phyloP scores from a whole-genome alignment of 306 rosid species.

The Trichosanthes truncata region DNA sequence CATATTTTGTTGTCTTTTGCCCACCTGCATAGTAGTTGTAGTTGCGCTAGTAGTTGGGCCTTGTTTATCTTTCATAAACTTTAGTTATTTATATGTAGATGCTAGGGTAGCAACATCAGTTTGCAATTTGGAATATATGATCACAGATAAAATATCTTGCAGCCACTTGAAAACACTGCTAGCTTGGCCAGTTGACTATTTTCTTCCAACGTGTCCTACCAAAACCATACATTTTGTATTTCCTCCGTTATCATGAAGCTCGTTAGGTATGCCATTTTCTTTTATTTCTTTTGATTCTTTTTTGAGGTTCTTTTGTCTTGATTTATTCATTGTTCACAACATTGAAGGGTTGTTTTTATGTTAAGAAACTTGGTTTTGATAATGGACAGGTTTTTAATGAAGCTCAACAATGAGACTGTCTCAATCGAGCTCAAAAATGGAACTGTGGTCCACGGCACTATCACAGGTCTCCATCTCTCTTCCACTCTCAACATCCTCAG shows the following conservation, averaged over 20 bases:
- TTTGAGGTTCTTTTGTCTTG: background rate
- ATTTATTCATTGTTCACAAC: background rate
- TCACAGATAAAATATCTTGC: background rate
- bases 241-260: slow-evolving; percentile 39
- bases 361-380: background rate
- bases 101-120: background rate
- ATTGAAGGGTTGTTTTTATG: background rate
- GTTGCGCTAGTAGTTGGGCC: background rate
- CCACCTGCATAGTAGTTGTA: background rate
- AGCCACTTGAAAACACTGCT: background rate
- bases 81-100: background rate
- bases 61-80: background rate
- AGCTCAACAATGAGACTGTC: slow-evolving; percentile 84
- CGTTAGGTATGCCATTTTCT: slow-evolving; percentile 31
- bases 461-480: slow-evolving; percentile 44
- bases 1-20: too few relatives aligned
- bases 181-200: background rate
- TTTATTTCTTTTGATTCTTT: background rate
- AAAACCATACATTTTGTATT: background rate
- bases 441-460: slow-evolving; percentile 72
- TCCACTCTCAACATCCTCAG: background rate
- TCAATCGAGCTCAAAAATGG: slow-evolving; percentile 87
- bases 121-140: background rate
- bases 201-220: background rate
- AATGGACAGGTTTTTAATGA: slow-evolving; percentile 66